Percentiles rank a stretch among this genome's conserved stretches.
Evolutionary conservation across 2,329 filamentous ascomycete genomes (phyloP).

Genomic region (Paraconiothyrium sp.): DNA sequence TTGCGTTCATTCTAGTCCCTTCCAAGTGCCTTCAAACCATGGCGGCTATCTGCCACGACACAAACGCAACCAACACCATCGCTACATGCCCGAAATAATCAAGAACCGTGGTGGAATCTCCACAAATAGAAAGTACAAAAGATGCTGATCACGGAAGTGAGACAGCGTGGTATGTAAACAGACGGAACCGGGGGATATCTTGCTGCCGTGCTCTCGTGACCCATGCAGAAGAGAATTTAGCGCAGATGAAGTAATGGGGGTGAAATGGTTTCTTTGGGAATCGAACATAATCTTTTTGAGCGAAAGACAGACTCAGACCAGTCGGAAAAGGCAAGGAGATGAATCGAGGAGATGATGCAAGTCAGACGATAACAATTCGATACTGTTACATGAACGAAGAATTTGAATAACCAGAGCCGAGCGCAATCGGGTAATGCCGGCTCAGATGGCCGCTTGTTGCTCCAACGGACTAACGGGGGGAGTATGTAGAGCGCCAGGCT

Average conservation of each 20-base stretch:
- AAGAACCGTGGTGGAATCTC: not conserved
- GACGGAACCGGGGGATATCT: slow-evolving; percentile 19
- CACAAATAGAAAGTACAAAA: slow-evolving; percentile 13
- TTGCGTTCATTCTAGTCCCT: slow-evolving; percentile 22
- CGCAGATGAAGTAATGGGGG: slow-evolving; percentile 13
- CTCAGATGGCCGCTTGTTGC: not conserved
- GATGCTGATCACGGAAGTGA: slow-evolving; percentile 7
- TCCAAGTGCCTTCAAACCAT: slow-evolving; percentile 18
- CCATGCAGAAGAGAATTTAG: slow-evolving; percentile 26
- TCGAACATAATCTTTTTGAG: slow-evolving; percentile 15
- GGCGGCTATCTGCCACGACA: slow-evolving; percentile 9
- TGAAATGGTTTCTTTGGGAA: slow-evolving; percentile 8
- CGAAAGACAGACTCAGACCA: slow-evolving; percentile 21
- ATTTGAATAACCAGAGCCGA: not conserved
- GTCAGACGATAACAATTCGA: slow-evolving; percentile 15
- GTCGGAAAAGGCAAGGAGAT: slow-evolving; percentile 14
- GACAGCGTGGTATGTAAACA: slow-evolving; percentile 12
- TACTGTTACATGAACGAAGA: slow-evolving; percentile 24
- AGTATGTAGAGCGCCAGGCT: not conserved
- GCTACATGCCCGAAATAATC: slow-evolving; percentile 15
- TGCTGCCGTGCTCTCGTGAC: slow-evolving; percentile 21
- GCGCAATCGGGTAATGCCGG: not conserved
- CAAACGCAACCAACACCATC: slow-evolving; percentile 19
- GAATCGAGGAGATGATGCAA: slow-evolving; percentile 30
- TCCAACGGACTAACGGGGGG: not conserved